Percentiles rank a stretch among this genome's conserved stretches.
Evolutionary conservation across 106 monocot species (phyloP).

Genomic region (Apostasia shenzhenica): DNA sequence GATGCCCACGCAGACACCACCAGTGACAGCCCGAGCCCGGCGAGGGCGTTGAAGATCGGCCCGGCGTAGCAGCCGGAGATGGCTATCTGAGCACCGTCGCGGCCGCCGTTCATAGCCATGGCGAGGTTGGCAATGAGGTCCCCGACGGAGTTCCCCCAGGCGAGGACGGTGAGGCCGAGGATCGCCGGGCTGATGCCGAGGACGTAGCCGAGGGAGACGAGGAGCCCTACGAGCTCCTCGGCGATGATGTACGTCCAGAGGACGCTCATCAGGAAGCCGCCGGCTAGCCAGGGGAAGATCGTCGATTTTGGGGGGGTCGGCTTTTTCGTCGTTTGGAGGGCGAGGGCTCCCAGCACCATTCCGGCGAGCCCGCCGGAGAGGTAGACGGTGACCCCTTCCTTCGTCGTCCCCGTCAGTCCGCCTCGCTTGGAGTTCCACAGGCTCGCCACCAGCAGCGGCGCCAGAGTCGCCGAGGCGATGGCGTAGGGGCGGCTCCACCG

Average conservation of each 20-base stretch:
- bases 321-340: slow-evolving; percentile 24
- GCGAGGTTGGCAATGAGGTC: slow-evolving; percentile 15
- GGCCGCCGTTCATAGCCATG: slow-evolving; percentile 12
- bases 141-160: slow-evolving; percentile 12
- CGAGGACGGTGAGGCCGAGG: slow-evolving; percentile 12
- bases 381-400: slow-evolving; percentile 18
- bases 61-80: slow-evolving; percentile 42
- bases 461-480: slow-evolving; percentile 22
- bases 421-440: slow-evolving; percentile 24
- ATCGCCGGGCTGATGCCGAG: slow-evolving; percentile 33
- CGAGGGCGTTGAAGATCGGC: slow-evolving; percentile 37
- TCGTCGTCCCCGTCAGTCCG: not conserved
- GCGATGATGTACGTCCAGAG: slow-evolving; percentile 32
- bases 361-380: slow-evolving; percentile 14
- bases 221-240: slow-evolving; percentile 20
- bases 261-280: slow-evolving; percentile 28
- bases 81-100: slow-evolving; percentile 14
- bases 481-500: slow-evolving; percentile 45
- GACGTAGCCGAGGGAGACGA: slow-evolving; percentile 33
- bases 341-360: slow-evolving; percentile 13
- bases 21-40: slow-evolving; percentile 37
- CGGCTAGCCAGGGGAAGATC: slow-evolving; percentile 32
- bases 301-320: slow-evolving; percentile 22
- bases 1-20: slow-evolving; percentile 33
- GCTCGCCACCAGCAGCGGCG: slow-evolving; percentile 31